Evolutionary conservation across 1,284 basidiomycete species (phyloP).

Genomic region (Rhodofomes roseus): DNA sequence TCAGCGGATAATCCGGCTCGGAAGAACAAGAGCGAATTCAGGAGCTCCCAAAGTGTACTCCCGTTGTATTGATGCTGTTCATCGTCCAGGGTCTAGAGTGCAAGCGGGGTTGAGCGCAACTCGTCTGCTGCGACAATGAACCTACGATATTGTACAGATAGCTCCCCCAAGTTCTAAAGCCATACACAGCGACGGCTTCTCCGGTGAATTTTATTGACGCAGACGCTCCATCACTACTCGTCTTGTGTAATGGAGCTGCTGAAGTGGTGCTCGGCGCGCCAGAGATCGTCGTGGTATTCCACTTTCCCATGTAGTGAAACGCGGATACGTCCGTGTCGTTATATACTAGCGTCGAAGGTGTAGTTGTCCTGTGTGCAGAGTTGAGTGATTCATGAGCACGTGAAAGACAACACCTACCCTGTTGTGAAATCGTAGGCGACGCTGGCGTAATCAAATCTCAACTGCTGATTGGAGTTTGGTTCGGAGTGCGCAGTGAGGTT

Average conservation of each 20-base stretch:
- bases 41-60: slow-evolving; percentile 30
- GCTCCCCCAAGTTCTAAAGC: slow-evolving; percentile 22
- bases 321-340: slow-evolving; percentile 23
- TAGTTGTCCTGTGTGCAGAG: background rate
- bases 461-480: slow-evolving; percentile 6
- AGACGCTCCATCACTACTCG: slow-evolving; percentile 19
- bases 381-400: background rate
- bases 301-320: slow-evolving; percentile 25
- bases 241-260: slow-evolving; percentile 26
- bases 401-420: slow-evolving; percentile 12
- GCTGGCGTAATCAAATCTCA: slow-evolving; percentile 19
- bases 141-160: slow-evolving; percentile 27
- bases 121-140: background rate
- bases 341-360: slow-evolving; percentile 8
- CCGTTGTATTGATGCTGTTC: slow-evolving; percentile 23
- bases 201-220: slow-evolving; percentile 27
- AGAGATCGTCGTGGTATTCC: slow-evolving; percentile 17
- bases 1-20: slow-evolving; percentile 30
- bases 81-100: slow-evolving; percentile 24
- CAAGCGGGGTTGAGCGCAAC: background rate
- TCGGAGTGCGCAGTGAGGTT: slow-evolving; percentile 18
- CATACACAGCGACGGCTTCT: slow-evolving; percentile 25
- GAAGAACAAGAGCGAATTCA: slow-evolving; percentile 31
- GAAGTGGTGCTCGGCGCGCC: slow-evolving; percentile 25
- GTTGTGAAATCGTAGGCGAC: slow-evolving; percentile 11